Percentiles rank a stretch among this genome's conserved stretches.
phyloP scores from a whole-genome alignment of 2,329 filamentous ascomycete species.

The Xylariaceae sp. region DNA sequence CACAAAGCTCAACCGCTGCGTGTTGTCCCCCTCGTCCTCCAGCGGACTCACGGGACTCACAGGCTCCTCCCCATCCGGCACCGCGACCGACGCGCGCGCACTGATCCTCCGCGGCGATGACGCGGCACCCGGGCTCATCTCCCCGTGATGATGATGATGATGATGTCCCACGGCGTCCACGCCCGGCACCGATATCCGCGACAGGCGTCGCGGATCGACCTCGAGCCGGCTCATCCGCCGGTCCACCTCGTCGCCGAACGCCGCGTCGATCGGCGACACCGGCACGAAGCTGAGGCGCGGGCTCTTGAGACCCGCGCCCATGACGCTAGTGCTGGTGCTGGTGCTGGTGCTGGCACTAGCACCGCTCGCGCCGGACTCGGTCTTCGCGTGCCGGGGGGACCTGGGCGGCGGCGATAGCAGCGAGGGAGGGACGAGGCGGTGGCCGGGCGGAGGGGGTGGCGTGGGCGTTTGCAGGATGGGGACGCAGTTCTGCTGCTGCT shows the following conservation, averaged over 20 bases:
- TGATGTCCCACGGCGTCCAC: no score
- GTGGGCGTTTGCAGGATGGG: background rate
- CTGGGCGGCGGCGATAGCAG: background rate
- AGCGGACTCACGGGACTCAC: constrained; percentile 16
- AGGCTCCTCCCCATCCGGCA: background rate
- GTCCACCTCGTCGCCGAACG: constrained; percentile 12
- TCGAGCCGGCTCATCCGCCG: background rate
- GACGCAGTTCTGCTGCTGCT: background rate
- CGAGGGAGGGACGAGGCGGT: background rate
- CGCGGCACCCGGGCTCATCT: no score
- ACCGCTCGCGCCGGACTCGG: background rate
- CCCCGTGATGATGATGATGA: no score
- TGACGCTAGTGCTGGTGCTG: background rate
- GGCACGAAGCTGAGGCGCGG: constrained; percentile 20
- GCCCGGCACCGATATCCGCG: background rate
- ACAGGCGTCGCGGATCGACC: background rate
- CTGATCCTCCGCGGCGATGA: no score
- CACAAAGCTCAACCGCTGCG: constrained; percentile 14
- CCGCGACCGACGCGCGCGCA: no score
- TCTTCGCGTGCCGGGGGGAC: background rate
- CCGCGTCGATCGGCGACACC: constrained; percentile 21
- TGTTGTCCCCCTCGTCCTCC: constrained; percentile 6
- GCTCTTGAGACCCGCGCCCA: constrained; percentile 12
- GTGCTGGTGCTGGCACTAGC: background rate
- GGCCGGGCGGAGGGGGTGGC: background rate